Evolutionary conservation across 441 rosid genomes (phyloP).

Genomic region (Rhodomyrtus psidioides): DNA sequence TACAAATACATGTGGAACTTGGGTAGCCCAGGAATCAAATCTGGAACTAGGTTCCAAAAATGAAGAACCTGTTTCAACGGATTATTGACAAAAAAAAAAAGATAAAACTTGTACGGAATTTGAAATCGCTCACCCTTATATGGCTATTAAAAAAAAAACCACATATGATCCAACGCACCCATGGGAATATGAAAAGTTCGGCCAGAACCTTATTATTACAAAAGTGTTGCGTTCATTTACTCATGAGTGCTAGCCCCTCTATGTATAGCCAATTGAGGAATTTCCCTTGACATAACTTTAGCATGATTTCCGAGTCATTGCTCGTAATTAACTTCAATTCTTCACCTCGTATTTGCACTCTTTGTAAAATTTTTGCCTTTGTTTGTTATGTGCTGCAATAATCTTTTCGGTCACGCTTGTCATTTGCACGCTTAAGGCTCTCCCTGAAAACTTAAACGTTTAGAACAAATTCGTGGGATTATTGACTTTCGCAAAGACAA

Average conservation of each 20-base stretch:
- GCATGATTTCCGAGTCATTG: not conserved
- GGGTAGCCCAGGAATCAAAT: too few species aligned
- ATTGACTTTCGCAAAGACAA: not conserved
- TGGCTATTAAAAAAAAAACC: not conserved
- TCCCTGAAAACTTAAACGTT: not conserved
- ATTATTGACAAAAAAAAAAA: too few species aligned
- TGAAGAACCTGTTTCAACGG: too few species aligned
- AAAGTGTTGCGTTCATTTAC: not conserved
- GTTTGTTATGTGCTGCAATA: not conserved
- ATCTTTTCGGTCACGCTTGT: not conserved
- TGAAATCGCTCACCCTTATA: too few species aligned
- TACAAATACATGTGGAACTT: too few species aligned
- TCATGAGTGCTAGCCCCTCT: not conserved
- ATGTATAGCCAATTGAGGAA: not conserved
- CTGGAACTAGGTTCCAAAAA: too few species aligned
- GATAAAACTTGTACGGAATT: too few species aligned
- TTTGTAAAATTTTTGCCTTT: not conserved
- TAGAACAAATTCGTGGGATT: not conserved
- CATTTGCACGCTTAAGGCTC: not conserved
- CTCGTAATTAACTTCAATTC: not conserved
- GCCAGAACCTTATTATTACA: not conserved
- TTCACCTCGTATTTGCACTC: not conserved
- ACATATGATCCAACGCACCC: not conserved
- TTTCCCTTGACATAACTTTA: not conserved
- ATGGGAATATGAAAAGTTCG: not conserved